Percentiles rank a stretch among this genome's conserved stretches.
These are phyloP conservation scores for Saccharomyces hybrid DNA, from an alignment of 1,139 yeast genomes.

Conservation along the genomic window DNA sequence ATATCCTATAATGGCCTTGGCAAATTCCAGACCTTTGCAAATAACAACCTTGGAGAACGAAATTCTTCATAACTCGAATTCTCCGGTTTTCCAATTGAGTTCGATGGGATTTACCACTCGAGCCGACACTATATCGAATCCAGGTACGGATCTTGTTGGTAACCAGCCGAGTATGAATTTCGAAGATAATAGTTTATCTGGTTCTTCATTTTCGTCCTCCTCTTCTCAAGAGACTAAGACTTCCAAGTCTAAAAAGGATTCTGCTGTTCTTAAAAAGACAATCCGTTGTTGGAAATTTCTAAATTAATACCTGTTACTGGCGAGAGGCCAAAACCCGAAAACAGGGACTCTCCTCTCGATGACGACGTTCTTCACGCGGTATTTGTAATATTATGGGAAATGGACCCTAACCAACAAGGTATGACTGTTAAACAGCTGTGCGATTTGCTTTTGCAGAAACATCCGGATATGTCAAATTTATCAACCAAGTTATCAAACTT, in stretches of 20 bases:
- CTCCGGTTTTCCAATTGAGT: constrained; percentile 30
- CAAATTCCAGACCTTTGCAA: constrained; percentile 31
- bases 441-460: constrained; percentile 60
- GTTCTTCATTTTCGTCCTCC: background rate
- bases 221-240: background rate
- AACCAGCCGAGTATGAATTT: background rate
- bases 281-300: constrained; percentile 44
- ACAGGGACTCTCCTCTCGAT: constrained; percentile 56
- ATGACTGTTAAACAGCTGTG: constrained; percentile 82
- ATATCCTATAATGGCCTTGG: constrained; percentile 27
- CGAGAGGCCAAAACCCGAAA: constrained; percentile 65
- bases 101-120: constrained; percentile 14
- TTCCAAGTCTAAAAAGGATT: background rate
- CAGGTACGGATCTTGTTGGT: background rate
- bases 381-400: constrained; percentile 59
- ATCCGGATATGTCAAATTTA: constrained; percentile 73
- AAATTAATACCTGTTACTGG: constrained; percentile 77
- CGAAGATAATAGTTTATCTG: background rate
- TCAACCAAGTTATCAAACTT: constrained; percentile 74
- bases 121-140: background rate
- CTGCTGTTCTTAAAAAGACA: background rate
- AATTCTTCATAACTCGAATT: constrained; percentile 25
- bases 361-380: constrained; percentile 72
- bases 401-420: constrained; percentile 61
- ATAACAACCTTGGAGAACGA: constrained; percentile 29